Evolutionary conservation across 352 stramenopile species (phyloP).

Genomic region (Phytophthora litchii): DNA sequence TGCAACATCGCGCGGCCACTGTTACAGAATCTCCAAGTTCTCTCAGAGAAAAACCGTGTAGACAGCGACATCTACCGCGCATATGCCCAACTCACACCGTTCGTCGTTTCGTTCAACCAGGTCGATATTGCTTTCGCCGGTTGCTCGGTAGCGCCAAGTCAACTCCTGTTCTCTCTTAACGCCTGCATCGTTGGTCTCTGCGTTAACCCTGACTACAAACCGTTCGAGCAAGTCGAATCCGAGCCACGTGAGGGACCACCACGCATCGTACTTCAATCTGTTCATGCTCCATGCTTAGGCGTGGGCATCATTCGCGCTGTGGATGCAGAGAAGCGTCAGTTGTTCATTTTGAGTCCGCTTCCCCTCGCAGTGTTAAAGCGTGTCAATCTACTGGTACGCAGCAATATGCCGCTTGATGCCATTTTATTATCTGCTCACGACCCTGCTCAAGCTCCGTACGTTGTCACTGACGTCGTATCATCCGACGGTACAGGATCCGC

Average conservation of each 20-base stretch:
- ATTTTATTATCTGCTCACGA: constrained; percentile 59
- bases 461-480: constrained; percentile 70
- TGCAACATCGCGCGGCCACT: constrained; percentile 43
- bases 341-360: constrained; percentile 78
- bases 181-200: constrained; percentile 78
- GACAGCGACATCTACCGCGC: constrained; percentile 57
- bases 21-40: constrained; percentile 74
- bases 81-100: constrained; percentile 52
- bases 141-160: constrained; percentile 68
- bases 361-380: constrained; percentile 50
- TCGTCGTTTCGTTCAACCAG: constrained; percentile 61
- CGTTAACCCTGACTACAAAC: constrained; percentile 51
- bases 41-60: constrained; percentile 71
- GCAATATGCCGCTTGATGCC: constrained; percentile 61
- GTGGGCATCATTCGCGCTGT: constrained; percentile 72
- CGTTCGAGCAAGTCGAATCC: constrained; percentile 19
- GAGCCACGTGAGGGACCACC: constrained; percentile 33
- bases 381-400: constrained; percentile 79
- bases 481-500: constrained; percentile 76
- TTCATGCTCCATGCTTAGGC: constrained; percentile 68
- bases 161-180: constrained; percentile 79
- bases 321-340: constrained; percentile 52
- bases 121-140: constrained; percentile 68
- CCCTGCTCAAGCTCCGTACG: constrained; percentile 58
- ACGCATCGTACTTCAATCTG: constrained; percentile 59